Percentiles rank a stretch among this genome's conserved stretches.
Conservation (phyloP, 1,284 basidiomycete species). For the Neotropicomus parvogracilis region DNA sequence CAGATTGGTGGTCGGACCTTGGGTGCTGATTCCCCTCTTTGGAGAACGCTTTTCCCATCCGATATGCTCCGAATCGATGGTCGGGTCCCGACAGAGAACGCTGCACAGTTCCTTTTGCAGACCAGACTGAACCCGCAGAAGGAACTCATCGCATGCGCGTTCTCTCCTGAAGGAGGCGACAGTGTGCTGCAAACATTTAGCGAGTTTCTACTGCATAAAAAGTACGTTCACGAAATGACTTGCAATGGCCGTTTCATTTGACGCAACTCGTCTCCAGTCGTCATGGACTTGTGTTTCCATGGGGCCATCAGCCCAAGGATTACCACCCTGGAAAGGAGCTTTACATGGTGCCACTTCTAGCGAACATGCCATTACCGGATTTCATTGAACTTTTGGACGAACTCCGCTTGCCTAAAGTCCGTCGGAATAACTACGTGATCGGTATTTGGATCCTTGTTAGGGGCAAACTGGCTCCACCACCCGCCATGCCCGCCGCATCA, state of each 20-base stretch:
- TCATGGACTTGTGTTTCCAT: conserved; percentile 83
- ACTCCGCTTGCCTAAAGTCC: conserved; percentile 61
- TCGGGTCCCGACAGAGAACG: conserved; percentile 72
- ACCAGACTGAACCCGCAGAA: conserved; percentile 73
- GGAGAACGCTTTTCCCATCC: conserved; percentile 71
- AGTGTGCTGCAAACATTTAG: conserved; percentile 60
- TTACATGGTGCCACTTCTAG: conserved; percentile 80
- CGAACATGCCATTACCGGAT: conserved; percentile 72
- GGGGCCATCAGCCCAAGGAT: conserved; percentile 71
- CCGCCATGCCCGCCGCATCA: conserved; percentile 24
- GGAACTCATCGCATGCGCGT: conserved; percentile 75
- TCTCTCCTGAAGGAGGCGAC: conserved; percentile 51
- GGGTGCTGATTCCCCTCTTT: conserved; percentile 53
- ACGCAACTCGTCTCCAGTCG: conserved; percentile 49
- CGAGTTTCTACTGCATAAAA: conserved; percentile 69
- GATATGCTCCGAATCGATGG: conserved; percentile 71
- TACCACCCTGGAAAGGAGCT: conserved; percentile 78
- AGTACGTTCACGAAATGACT: conserved; percentile 47
- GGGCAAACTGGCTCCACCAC: conserved; percentile 56
- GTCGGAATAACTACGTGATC: conserved; percentile 66
- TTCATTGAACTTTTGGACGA: conserved; percentile 84
- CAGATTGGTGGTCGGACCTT: conserved; percentile 66
- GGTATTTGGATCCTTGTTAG: conserved; percentile 82
- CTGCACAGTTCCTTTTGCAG: conserved; percentile 71
- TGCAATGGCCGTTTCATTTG: conserved; percentile 6